Conservation (phyloP, 2,329 filamentous ascomycete genomes). For the Alternaria tenuissima region DNA sequence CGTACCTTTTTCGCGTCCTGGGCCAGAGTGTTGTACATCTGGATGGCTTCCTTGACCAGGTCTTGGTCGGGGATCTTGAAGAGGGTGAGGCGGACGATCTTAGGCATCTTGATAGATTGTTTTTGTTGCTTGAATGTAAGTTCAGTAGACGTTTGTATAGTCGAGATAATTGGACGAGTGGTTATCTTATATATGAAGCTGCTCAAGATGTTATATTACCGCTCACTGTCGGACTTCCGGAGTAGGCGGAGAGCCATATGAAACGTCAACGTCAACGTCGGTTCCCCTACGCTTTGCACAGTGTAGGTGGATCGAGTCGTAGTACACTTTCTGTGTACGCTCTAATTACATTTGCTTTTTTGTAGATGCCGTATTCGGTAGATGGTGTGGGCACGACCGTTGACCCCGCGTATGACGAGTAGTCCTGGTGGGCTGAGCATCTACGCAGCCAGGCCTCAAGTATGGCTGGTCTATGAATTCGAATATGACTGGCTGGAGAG, state of each 20-base stretch:
- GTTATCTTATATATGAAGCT: neutral
- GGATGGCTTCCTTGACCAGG: constrained; percentile 38
- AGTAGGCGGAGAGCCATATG: constrained; percentile 38
- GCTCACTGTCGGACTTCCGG: constrained; percentile 14
- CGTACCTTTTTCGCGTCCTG: constrained; percentile 48
- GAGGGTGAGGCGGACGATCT: constrained; percentile 48
- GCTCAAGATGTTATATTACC: neutral
- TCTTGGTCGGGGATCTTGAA: constrained; percentile 48
- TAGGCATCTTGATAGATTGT: constrained; percentile 35
- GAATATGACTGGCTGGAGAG: too few species aligned
- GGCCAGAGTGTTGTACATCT: constrained; percentile 45
- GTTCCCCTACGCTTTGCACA: constrained; percentile 29
- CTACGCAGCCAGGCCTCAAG: too few species aligned
- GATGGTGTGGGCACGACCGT: neutral
- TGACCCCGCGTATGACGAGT: too few species aligned
- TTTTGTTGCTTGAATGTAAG: neutral
- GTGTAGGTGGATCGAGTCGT: constrained; percentile 4
- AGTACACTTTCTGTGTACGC: neutral
- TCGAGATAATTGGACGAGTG: neutral
- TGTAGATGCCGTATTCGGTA: neutral
- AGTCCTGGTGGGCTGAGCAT: too few species aligned
- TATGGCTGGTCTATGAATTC: too few species aligned
- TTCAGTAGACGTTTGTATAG: neutral
- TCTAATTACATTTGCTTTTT: constrained; percentile 9
- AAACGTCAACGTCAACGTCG: constrained; percentile 18